Evolutionary conservation across 2,329 filamentous ascomycete species (phyloP).

Genomic region (Talaromyces rugulosus): DNA sequence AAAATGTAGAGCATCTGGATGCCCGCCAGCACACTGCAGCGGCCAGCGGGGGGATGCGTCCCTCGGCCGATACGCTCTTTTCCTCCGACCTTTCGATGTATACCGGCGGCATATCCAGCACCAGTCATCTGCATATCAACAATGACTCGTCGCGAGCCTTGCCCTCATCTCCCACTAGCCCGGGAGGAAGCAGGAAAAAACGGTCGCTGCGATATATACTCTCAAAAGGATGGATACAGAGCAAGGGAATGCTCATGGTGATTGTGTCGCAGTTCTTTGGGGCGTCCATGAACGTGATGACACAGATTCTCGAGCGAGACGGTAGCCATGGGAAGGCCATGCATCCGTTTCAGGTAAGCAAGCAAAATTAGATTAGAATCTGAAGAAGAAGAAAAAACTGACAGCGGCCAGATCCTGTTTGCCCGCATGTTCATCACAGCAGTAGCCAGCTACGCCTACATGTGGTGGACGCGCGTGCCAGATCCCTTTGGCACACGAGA

Average conservation of each 20-base stretch:
- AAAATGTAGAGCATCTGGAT: background rate
- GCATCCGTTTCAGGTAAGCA: slow-evolving; percentile 67
- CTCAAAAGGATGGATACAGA: slow-evolving; percentile 51
- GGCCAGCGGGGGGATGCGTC: background rate
- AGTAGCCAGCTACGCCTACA: slow-evolving; percentile 63
- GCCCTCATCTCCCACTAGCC: slow-evolving; percentile 4
- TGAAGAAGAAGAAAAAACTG: background rate
- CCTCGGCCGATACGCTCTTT: slow-evolving; percentile 18
- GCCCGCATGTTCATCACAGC: slow-evolving; percentile 72
- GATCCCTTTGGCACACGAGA: slow-evolving; percentile 65
- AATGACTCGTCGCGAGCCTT: background rate
- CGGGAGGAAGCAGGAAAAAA: background rate
- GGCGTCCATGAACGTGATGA: slow-evolving; percentile 78
- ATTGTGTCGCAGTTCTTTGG: slow-evolving; percentile 75
- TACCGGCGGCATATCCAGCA: slow-evolving; percentile 12
- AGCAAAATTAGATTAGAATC: background rate
- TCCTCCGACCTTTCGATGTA: slow-evolving; percentile 22
- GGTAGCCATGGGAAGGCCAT: slow-evolving; percentile 65
- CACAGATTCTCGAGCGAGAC: slow-evolving; percentile 67
- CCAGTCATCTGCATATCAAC: slow-evolving; percentile 12
- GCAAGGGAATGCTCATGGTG: slow-evolving; percentile 71
- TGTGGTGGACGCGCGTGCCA: slow-evolving; percentile 65
- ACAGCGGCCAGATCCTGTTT: slow-evolving; percentile 61
- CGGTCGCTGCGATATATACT: slow-evolving; percentile 25
- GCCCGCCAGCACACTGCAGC: background rate